Evolutionary conservation across 1,284 basidiomycete genomes (phyloP), one percentile per base, ranked within the genome.

Genomic region (Pascua guehoae): DNA sequence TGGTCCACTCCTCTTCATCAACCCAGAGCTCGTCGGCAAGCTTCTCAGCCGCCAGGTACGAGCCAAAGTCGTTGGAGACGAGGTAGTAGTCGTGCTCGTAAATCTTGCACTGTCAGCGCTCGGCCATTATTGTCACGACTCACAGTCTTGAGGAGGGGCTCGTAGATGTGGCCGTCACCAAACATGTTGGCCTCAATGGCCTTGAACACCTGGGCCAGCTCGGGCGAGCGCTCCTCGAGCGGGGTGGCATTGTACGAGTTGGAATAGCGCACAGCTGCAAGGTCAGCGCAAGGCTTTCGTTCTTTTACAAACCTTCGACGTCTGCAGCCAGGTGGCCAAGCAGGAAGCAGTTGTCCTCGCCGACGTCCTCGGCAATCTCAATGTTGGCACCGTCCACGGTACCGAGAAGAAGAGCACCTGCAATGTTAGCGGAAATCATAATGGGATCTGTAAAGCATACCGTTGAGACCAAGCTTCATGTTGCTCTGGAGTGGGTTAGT

Each of bases 301-400:
- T 8, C 16, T n/a, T n/a, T n/a, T 5, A 51, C 57, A 17, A 18
- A 60, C 58, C 86, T 70, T 92, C 89, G 49, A 94, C 90, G 47
- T 74, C 66, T 8, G 74, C 68, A 18, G 70, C 64, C 17, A 78
- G 69, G 54, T 77, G 68, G 16, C 75, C 75, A 46, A 78, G 75
- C 51, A 78, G 69, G 72, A 78, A 78, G 51, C 70, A 70, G 71
- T 87, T 86, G 63, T 82, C 81, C 63, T 86, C 84, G 38, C 87
- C 86, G 39, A 86, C 87, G 74, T 94, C 91, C 71, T 95, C 90
- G 2, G 89, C 91, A 64, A 96, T 95, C 79, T 95, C 92, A 60
- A 95, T 91, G 72, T 93, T 94, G 18, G 92, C 93, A 59, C 93
- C 93, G 75, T 96, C 89, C 77, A 77, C 66, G 7, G 79, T 80